phyloP scores from a whole-genome alignment of 805 yeast genomes.

The Sugiyamaella marilandica region DNA sequence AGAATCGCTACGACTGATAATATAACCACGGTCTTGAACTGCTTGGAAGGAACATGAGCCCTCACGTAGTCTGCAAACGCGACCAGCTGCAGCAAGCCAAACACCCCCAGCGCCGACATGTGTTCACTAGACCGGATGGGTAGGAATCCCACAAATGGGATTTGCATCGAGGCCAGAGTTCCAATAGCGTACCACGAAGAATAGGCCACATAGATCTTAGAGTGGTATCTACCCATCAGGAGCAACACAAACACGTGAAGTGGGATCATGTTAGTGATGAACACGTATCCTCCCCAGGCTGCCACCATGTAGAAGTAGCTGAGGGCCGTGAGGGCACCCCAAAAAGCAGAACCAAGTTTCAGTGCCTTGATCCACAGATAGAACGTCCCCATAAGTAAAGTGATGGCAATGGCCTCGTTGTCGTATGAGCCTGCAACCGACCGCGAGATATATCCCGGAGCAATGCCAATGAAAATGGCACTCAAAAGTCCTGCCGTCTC shows the following conservation, averaged over 20 bases:
- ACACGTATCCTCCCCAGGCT: slow-evolving; percentile 99
- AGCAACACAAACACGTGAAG: slow-evolving; percentile 86
- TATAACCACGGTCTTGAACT: slow-evolving; percentile 50
- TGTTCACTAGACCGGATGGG: slow-evolving; percentile 97
- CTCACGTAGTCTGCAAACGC: slow-evolving; percentile 80
- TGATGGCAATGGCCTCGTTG: slow-evolving; percentile 98
- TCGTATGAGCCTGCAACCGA: slow-evolving; percentile 99
- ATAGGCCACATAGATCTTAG: slow-evolving; percentile 80
- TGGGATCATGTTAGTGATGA: slow-evolving; percentile 96
- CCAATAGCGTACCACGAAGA: slow-evolving; percentile 97
- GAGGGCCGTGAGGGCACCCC: slow-evolving; percentile 77
- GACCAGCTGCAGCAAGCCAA: slow-evolving; percentile 88
- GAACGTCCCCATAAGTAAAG: slow-evolving; percentile 90
- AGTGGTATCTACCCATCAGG: slow-evolving; percentile 89
- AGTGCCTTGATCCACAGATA: slow-evolving; percentile 93
- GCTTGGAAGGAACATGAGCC: slow-evolving; percentile 62
- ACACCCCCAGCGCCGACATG: slow-evolving; percentile 97
- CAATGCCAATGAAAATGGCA: slow-evolving; percentile 93
- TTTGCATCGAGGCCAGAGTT: slow-evolving; percentile 98
- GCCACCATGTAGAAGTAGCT: slow-evolving; percentile 97
- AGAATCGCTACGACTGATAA: slow-evolving; percentile 56
- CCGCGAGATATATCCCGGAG: slow-evolving; percentile 97
- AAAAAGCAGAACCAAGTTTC: slow-evolving; percentile 83
- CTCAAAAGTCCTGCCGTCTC: slow-evolving; percentile 84
- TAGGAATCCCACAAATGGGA: slow-evolving; percentile 95